Percentiles rank a stretch among this genome's conserved stretches.
Conservation (phyloP, 2,329 filamentous ascomycete genomes). For the Calonectria multiphialidica region DNA sequence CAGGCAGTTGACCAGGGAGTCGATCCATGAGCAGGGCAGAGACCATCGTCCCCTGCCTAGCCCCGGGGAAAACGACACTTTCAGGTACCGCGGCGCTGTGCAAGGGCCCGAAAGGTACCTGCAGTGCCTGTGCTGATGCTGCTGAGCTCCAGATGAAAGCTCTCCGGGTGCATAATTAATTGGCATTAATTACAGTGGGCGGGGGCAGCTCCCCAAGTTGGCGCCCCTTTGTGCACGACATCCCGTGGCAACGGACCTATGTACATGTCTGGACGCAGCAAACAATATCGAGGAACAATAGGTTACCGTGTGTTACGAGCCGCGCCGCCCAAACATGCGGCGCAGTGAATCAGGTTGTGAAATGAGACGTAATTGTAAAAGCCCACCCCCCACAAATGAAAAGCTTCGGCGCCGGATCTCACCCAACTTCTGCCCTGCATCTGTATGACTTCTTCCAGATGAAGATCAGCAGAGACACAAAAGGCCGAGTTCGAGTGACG, state of each 20-base stretch:
- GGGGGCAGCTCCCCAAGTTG: not conserved
- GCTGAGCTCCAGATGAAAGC: not conserved
- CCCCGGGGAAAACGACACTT: not conserved
- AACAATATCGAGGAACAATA: not conserved
- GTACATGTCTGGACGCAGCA: not conserved
- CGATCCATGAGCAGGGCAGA: conserved; percentile 5
- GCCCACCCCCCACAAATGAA: conserved; percentile 2
- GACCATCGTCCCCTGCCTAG: conserved; percentile 6
- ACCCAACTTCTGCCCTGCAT: not conserved
- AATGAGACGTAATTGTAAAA: conserved; percentile 4
- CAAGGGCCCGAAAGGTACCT: not conserved
- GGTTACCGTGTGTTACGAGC: not conserved
- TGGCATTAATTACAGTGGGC: not conserved
- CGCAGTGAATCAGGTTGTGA: not conserved
- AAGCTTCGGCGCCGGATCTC: not conserved
- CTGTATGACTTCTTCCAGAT: conserved; percentile 26
- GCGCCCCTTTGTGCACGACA: not conserved
- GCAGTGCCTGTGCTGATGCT: not conserved
- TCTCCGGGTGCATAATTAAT: not conserved
- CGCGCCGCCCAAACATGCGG: not conserved
- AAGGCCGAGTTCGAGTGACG: conserved; percentile 12
- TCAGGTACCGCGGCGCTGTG: not conserved
- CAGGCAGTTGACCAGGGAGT: conserved; percentile 10
- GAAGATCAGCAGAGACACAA: conserved; percentile 41
- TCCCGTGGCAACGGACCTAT: not conserved